phyloP scores from a whole-genome alignment of 768 basidiomycete species.

The Sporobolomyces roseus region DNA sequence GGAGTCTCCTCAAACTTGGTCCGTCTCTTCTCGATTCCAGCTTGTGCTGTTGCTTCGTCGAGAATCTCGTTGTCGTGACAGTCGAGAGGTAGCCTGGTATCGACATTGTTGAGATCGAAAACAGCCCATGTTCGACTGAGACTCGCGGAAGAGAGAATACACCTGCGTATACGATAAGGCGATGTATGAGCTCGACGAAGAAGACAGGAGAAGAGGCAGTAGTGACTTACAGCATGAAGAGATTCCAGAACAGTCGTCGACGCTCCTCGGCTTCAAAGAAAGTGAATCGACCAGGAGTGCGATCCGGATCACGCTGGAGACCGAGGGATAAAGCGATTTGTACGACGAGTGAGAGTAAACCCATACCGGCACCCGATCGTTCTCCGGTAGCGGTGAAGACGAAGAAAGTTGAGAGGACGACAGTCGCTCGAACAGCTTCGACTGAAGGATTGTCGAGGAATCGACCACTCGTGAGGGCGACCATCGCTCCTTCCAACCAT shows the following conservation, averaged over 20 bases:
- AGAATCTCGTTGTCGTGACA: slow-evolving; percentile 36
- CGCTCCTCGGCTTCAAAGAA: slow-evolving; percentile 38
- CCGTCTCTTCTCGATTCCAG: slow-evolving; percentile 21
- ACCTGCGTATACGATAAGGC: neutral
- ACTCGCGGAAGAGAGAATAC: slow-evolving; percentile 29
- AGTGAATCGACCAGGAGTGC: slow-evolving; percentile 23
- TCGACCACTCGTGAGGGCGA: slow-evolving; percentile 30
- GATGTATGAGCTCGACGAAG: neutral
- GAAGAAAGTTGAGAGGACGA: slow-evolving; percentile 37
- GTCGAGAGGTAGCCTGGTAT: slow-evolving; percentile 32
- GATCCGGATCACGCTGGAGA: slow-evolving; percentile 37
- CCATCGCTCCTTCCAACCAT: slow-evolving; percentile 38
- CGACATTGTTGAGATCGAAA: slow-evolving; percentile 34
- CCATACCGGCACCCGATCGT: slow-evolving; percentile 34
- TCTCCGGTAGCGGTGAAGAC: slow-evolving; percentile 36
- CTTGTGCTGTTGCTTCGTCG: slow-evolving; percentile 27
- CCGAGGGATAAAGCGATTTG: slow-evolving; percentile 30
- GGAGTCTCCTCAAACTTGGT: slow-evolving; percentile 31
- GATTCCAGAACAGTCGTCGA: slow-evolving; percentile 21
- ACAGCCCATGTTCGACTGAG: slow-evolving; percentile 32
- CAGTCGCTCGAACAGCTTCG: slow-evolving; percentile 28
- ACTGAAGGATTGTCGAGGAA: slow-evolving; percentile 37
- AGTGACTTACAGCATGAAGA: slow-evolving; percentile 22
- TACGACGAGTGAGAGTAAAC: slow-evolving; percentile 32
- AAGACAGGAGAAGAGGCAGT: neutral